phyloP scores from a whole-genome alignment of 768 basidiomycete genomes.

The Sporobolomyces phaffii region DNA sequence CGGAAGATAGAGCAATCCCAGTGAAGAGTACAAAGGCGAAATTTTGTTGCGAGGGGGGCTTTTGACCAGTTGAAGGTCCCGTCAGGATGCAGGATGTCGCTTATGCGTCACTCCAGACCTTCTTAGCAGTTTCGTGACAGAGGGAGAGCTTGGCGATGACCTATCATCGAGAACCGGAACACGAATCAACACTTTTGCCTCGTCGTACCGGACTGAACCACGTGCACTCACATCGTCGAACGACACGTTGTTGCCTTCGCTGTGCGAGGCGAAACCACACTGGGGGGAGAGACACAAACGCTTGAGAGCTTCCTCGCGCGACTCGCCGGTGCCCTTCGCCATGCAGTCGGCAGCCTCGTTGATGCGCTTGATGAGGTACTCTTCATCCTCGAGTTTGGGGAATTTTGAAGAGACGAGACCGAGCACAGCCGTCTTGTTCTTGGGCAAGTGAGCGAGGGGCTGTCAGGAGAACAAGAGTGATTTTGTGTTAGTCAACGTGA shows the following conservation, averaged over 20 bases:
- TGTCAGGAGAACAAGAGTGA: slow-evolving; percentile 3
- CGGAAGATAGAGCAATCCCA: no score
- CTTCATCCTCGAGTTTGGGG: slow-evolving; percentile 53
- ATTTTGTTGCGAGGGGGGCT: no score
- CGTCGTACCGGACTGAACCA: no score
- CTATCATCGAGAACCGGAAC: no score
- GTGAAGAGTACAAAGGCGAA: no score
- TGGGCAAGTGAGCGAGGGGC: slow-evolving; percentile 42
- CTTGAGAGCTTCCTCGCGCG: slow-evolving; percentile 54
- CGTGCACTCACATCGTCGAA: slow-evolving; percentile 52
- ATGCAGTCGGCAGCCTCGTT: slow-evolving; percentile 56
- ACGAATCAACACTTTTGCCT: no score
- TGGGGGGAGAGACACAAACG: slow-evolving; percentile 57
- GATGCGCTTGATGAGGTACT: slow-evolving; percentile 54
- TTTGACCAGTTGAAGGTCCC: background rate
- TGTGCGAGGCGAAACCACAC: slow-evolving; percentile 60
- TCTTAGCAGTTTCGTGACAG: slow-evolving; percentile 14
- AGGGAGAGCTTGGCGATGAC: slow-evolving; percentile 36
- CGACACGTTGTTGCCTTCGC: slow-evolving; percentile 56
- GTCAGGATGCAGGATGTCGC: no score
- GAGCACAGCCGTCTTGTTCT: slow-evolving; percentile 41
- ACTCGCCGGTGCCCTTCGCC: slow-evolving; percentile 50
- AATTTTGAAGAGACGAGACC: slow-evolving; percentile 43
- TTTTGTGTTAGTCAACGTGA: no score
- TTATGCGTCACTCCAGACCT: slow-evolving; percentile 28